Evolutionary conservation across 192 early-diverging fungal genomes (phyloP).

Genomic region (Fimicolochytrium jonesii): DNA sequence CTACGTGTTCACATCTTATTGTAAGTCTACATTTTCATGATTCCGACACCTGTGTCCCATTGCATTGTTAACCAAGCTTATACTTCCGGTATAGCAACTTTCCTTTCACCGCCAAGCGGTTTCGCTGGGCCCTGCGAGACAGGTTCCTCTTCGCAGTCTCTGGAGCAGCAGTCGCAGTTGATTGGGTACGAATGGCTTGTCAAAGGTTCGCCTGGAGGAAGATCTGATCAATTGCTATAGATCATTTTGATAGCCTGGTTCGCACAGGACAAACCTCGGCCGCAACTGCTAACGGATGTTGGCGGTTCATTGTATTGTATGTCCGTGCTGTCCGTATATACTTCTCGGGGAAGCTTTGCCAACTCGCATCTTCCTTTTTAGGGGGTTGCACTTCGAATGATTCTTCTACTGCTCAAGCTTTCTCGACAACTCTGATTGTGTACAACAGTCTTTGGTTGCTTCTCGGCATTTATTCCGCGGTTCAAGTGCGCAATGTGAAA

Average conservation of each 20-base stretch:
- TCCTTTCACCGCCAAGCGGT: not conserved
- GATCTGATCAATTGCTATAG: too few species aligned
- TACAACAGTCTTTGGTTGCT: conserved; percentile 9
- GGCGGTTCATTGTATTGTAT: not conserved
- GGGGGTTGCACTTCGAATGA: not conserved
- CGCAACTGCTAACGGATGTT: not conserved
- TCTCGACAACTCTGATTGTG: conserved; percentile 1
- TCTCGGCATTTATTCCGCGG: not conserved
- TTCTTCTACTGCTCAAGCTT: not conserved
- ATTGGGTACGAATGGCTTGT: not conserved
- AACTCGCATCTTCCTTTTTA: not conserved
- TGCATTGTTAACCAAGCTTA: too few species aligned
- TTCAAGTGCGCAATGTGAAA: conserved; percentile 13
- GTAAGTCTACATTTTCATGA: not conserved
- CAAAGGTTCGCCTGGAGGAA: too few species aligned
- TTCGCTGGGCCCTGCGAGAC: not conserved
- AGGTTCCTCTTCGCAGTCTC: not conserved
- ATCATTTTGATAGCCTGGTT: conserved; percentile 5
- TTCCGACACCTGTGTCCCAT: not conserved
- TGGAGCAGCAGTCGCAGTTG: not conserved
- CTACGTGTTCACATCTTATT: conserved; percentile 3
- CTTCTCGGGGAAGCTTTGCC: too few species aligned
- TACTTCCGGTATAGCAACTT: not conserved
- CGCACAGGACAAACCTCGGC: not conserved
- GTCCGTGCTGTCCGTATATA: too few species aligned